Evolutionary conservation across 495 filamentous ascomycete species (phyloP).

Genomic region (Thermothielavioides terrestris): DNA sequence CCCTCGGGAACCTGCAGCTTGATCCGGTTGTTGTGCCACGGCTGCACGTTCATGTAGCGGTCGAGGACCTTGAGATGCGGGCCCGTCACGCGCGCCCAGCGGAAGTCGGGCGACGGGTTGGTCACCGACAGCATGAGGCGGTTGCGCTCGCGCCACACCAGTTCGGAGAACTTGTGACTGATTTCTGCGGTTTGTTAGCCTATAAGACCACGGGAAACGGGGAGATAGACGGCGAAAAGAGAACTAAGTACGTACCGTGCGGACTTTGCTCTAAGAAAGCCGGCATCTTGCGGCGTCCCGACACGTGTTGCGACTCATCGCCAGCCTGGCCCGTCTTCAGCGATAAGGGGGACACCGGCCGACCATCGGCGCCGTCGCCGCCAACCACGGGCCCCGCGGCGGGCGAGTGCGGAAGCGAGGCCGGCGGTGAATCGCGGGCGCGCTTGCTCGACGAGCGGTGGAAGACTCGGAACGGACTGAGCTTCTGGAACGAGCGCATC

Average conservation of each 20-base stretch:
- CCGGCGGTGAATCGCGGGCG: constrained; percentile 33
- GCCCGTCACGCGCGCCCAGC: constrained; percentile 45
- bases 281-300: constrained; percentile 28
- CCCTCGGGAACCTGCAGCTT: constrained; percentile 73
- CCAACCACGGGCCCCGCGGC: constrained; percentile 16
- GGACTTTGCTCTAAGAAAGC: constrained; percentile 34
- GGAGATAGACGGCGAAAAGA: background rate
- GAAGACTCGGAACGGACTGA: constrained; percentile 27
- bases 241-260: constrained; percentile 16
- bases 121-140: constrained; percentile 39
- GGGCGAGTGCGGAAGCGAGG: constrained; percentile 24
- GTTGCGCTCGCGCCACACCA: constrained; percentile 54
- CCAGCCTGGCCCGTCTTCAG: constrained; percentile 9
- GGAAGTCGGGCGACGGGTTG: constrained; percentile 41
- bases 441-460: constrained; percentile 32
- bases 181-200: constrained; percentile 31
- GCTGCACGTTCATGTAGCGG: constrained; percentile 77
- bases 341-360: constrained; percentile 21
- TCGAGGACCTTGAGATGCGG: constrained; percentile 51
- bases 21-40: constrained; percentile 78
- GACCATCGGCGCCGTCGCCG: constrained; percentile 17
- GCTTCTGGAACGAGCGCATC: constrained; percentile 19
- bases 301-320: constrained; percentile 4
- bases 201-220: background rate
- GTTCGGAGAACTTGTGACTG: constrained; percentile 48